Evolutionary conservation across 371 early-diverging fungal genomes (phyloP).

Genomic region (Rhizoclosmatium hyalinum): DNA sequence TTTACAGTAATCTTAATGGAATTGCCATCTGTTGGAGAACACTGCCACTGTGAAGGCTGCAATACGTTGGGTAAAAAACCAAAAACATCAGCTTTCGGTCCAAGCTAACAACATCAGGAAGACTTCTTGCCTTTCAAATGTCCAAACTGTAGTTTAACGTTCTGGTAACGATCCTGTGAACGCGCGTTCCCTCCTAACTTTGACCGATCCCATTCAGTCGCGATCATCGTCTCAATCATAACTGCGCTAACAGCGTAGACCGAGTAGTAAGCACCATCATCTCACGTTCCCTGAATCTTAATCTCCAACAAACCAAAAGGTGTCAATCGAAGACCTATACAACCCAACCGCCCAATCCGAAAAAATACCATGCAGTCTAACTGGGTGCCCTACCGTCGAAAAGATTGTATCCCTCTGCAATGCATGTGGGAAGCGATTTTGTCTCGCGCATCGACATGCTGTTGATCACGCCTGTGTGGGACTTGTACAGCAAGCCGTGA

Average conservation of each 20-base stretch:
- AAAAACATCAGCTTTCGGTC: too few relatives aligned
- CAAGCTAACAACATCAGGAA: neutral
- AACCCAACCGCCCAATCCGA: neutral
- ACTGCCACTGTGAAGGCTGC: neutral
- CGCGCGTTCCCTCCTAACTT: neutral
- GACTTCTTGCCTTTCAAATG: slow-evolving; percentile 29
- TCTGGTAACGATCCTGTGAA: slow-evolving; percentile 5
- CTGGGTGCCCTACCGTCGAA: slow-evolving; percentile 7
- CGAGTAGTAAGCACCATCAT: slow-evolving; percentile 6
- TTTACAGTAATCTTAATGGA: neutral
- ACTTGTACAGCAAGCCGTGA: neutral
- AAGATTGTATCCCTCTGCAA: slow-evolving; percentile 19
- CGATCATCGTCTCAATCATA: slow-evolving; percentile 25
- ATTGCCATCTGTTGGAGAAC: neutral
- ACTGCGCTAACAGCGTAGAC: slow-evolving; percentile 22
- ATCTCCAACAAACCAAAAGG: neutral
- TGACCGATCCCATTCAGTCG: neutral
- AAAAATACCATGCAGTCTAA: slow-evolving; percentile 9
- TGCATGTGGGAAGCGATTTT: neutral
- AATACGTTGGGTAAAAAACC: neutral
- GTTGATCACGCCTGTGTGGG: slow-evolving; percentile 2
- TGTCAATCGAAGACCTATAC: neutral
- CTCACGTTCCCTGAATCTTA: neutral
- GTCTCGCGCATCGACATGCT: slow-evolving; percentile 22
- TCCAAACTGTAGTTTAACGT: slow-evolving; percentile 9